Evolutionary conservation across 2,329 filamentous ascomycete genomes (phyloP).

Genomic region (Aspergillus hiratsukae): DNA sequence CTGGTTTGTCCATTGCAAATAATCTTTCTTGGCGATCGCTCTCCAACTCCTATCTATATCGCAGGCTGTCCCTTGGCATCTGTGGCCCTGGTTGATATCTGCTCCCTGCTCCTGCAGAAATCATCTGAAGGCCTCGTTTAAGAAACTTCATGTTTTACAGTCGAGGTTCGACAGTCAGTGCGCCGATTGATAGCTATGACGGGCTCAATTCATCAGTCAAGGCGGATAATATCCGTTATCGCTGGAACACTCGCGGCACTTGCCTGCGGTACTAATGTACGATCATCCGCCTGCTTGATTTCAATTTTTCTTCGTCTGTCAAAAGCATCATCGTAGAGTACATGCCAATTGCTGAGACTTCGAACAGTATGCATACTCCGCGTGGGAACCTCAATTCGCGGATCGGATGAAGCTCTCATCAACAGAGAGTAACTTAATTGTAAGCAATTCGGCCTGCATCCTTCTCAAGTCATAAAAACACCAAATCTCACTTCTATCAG

Average conservation of each 20-base stretch:
- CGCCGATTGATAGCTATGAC: constrained; percentile 19
- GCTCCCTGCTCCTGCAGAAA: not conserved
- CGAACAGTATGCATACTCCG: constrained; percentile 88
- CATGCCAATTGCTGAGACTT: constrained; percentile 10
- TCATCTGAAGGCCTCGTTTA: not conserved
- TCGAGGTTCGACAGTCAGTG: not conserved
- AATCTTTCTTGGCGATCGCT: not conserved
- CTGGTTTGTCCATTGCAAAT: not conserved
- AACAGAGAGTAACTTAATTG: constrained; percentile 91
- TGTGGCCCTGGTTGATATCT: not conserved
- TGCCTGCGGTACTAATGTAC: constrained; percentile 87
- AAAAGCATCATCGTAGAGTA: not conserved
- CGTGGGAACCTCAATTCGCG: constrained; percentile 95
- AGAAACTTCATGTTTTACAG: not conserved
- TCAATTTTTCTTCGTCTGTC: not conserved
- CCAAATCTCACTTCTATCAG: constrained; percentile 36
- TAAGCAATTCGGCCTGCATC: constrained; percentile 36
- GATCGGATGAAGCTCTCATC: constrained; percentile 79
- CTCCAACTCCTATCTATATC: not conserved
- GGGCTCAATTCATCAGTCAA: constrained; percentile 33
- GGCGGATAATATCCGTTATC: constrained; percentile 74
- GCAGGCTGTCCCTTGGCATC: not conserved
- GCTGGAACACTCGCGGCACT: constrained; percentile 81
- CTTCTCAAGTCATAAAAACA: not conserved
- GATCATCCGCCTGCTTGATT: constrained; percentile 8